These are phyloP conservation scores for Aspergillus glaucus DNA, from an alignment of 2,329 filamentous ascomycete species.

Conservation along the genomic window DNA sequence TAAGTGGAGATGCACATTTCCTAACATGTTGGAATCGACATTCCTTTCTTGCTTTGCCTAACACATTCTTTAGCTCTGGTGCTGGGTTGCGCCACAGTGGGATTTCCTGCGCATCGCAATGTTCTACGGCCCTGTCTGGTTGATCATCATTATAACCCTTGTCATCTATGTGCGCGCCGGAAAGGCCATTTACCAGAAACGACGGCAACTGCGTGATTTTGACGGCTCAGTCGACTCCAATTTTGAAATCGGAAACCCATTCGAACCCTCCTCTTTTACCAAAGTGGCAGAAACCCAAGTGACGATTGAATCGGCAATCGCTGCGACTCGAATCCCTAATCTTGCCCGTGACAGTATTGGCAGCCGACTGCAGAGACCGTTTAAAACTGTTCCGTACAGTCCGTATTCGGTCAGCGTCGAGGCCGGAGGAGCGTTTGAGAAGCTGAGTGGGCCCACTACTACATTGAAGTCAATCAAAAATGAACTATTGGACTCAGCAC, in stretches of 20 bases:
- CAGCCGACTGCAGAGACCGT: constrained; percentile 1
- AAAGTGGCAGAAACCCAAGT: constrained; percentile 62
- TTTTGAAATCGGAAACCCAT: constrained; percentile 39
- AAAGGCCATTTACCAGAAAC: constrained; percentile 46
- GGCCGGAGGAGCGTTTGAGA: constrained; percentile 11
- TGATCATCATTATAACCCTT: constrained; percentile 34
- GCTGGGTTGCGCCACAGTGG: constrained; percentile 65
- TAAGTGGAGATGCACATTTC: constrained; percentile 22
- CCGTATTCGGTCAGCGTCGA: constrained; percentile 31
- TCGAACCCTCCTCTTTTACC: constrained; percentile 30
- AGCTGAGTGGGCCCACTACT: not conserved
- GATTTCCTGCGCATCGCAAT: constrained; percentile 65
- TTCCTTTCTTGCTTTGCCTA: no score
- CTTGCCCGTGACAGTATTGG: constrained; percentile 1
- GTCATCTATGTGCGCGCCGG: constrained; percentile 37
- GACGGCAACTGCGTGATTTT: constrained; percentile 52
- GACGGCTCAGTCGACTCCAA: constrained; percentile 47
- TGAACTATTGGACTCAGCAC: constrained; percentile 3
- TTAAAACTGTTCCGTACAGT: constrained; percentile 8
- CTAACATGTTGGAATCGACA: not conserved
- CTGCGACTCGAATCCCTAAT: constrained; percentile 1
- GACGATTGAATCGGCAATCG: constrained; percentile 45
- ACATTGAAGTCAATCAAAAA: constrained; percentile 5
- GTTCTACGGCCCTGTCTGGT: constrained; percentile 56
- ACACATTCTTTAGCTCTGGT: constrained; percentile 60